Evolutionary conservation across 2,329 filamentous ascomycete genomes (phyloP).

Genomic region (Dothistroma septosporum): DNA sequence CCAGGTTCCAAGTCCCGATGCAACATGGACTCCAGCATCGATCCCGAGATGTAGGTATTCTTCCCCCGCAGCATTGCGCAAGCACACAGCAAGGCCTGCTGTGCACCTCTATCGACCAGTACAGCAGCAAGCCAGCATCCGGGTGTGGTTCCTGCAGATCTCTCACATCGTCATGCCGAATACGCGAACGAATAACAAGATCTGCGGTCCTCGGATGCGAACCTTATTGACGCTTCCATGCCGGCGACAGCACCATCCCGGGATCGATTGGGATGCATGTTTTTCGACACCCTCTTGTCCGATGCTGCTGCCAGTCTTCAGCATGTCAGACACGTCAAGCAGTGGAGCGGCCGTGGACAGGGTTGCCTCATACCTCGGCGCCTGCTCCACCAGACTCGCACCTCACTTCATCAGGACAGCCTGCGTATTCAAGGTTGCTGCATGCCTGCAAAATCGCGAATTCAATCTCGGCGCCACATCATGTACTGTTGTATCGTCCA

Average conservation of each 20-base stretch:
- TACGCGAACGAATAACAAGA: not conserved
- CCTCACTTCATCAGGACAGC: not conserved
- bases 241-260: not conserved
- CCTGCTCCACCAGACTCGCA: not conserved
- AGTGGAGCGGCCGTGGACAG: not conserved
- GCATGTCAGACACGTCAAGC: not conserved
- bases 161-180: not conserved
- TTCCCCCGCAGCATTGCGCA: not conserved
- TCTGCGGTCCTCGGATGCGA: not conserved
- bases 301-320: not conserved
- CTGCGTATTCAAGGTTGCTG: not conserved
- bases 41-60: not conserved
- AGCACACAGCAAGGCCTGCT: not conserved
- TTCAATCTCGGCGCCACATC: not conserved
- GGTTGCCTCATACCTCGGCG: not conserved
- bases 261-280: not conserved
- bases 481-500: not conserved
- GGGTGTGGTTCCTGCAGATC: not conserved
- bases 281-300: not conserved
- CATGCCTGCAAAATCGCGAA: not conserved
- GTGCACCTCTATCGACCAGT: not conserved
- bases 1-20: not conserved
- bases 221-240: not conserved
- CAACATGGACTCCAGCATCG: not conserved
- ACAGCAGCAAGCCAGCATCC: not conserved